Evolutionary conservation across 2,329 filamentous ascomycete species (phyloP).

Genomic region (Diatrype stigma): DNA sequence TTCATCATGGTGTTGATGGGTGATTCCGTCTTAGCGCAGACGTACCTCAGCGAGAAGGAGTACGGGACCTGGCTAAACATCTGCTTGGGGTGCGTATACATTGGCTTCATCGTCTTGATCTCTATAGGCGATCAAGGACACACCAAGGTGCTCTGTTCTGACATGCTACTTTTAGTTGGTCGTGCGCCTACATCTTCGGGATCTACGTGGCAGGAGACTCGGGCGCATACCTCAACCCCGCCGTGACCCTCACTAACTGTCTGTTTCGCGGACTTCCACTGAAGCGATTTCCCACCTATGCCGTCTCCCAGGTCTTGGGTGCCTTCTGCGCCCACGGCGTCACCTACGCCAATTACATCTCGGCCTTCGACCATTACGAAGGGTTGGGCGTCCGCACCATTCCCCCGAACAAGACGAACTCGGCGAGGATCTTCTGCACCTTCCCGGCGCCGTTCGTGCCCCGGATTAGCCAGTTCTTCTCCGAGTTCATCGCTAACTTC

Average conservation of each 20-base stretch:
- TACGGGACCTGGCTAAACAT: conserved; percentile 49
- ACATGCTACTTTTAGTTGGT: conserved; percentile 27
- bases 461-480: conserved; percentile 64
- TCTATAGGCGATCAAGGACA: not conserved
- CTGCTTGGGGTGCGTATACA: conserved; percentile 42
- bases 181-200: conserved; percentile 63
- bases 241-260: conserved; percentile 67
- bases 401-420: conserved; percentile 50
- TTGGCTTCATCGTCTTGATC: not conserved
- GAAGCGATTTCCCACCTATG: conserved; percentile 66
- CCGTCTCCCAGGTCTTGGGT: conserved; percentile 61
- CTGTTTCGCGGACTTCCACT: conserved; percentile 65
- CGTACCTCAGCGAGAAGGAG: conserved; percentile 48
- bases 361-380: conserved; percentile 65
- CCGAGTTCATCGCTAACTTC: conserved; percentile 64
- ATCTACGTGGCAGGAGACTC: conserved; percentile 63
- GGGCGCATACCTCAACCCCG: conserved; percentile 66
- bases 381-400: conserved; percentile 59
- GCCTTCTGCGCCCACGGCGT: conserved; percentile 55
- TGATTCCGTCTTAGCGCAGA: conserved; percentile 67
- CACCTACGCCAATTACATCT: conserved; percentile 67
- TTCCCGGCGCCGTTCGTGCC: conserved; percentile 66
- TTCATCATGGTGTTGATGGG: conserved; percentile 67
- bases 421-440: conserved; percentile 69
- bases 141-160: not conserved